Evolutionary conservation across 148 eudicot species (phyloP), one percentile per base, ranked within the genome.

Genomic region (Talinum fruticosum): DNA sequence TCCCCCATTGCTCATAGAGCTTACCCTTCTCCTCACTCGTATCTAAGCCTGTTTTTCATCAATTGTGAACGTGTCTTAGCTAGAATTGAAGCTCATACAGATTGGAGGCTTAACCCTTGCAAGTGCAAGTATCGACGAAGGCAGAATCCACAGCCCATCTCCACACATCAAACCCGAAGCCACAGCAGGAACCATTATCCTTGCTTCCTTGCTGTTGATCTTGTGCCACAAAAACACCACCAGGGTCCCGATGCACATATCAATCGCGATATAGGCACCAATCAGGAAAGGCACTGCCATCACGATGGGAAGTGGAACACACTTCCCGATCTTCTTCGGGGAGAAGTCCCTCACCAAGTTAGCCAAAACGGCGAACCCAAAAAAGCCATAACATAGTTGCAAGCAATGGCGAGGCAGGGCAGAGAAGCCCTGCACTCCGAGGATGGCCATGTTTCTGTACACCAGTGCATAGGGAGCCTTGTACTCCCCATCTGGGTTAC

Each of bases 91-190:
- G 8, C 4, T 84, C 97, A 88, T 92, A 72, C 94, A 92, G 19
- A 92, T 90, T 0, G 97, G 93, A 47, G 93, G 88, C 75, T 85
- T 84, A 26, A 90, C 30, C 74, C 84, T 85, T 53, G 88, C 92
- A 44, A 89, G 76, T 72, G 93, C 91, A 24, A 92, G 89, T 49
- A 90, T 72, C 0, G 92, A 89, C 2, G 89, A 82, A 45, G 93
- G 97, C 7, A 92, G 81, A 44, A 84, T 85, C 93, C 97, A 92
- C 49, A 92, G 79, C 16, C 97, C 93, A 72, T 92, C 93, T 30
- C 92, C 97, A 78, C 93, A 92, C 13, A 92, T 92, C 77, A 92
- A 81, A 26, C 96, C 97, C 10, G 91, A 91, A 23, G 97, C 97
- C 61, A 90, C 89, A 1, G 97, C 93, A 0, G 93, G 91, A 13